Evolutionary conservation across 257 asterid species (phyloP).

Genomic region (Striga asiatica): DNA sequence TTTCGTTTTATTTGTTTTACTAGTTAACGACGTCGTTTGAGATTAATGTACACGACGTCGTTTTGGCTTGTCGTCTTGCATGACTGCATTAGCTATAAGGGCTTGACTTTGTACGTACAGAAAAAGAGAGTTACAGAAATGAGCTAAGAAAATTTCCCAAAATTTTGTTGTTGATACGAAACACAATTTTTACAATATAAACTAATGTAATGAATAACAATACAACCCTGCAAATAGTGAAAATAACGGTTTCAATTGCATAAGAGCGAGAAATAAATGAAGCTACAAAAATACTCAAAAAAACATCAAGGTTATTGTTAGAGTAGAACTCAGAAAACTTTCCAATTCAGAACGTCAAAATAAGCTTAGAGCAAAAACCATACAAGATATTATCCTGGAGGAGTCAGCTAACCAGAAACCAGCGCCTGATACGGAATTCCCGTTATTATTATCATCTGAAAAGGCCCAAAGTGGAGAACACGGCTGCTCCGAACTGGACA

Average conservation of each 20-base stretch:
- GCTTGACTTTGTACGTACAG: too few species aligned
- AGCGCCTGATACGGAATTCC: constrained; percentile 20
- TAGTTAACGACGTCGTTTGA: too few species aligned
- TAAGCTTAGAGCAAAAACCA: constrained; percentile 18
- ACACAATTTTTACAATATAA: constrained; percentile 12
- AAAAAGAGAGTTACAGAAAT: too few species aligned
- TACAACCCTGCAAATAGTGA: not conserved
- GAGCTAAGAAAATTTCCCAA: too few species aligned
- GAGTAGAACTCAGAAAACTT: not conserved
- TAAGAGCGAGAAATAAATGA: not conserved
- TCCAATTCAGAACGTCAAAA: not conserved
- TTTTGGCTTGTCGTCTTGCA: too few species aligned
- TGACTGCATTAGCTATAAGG: too few species aligned
- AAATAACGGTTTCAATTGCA: not conserved
- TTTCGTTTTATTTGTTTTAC: too few species aligned
- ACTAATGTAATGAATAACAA: not conserved
- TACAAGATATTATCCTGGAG: constrained; percentile 42
- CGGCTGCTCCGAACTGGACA: constrained; percentile 55
- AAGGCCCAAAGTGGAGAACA: constrained; percentile 77
- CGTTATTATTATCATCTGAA: constrained; percentile 47
- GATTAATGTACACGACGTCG: too few species aligned
- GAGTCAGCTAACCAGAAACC: constrained; percentile 34
- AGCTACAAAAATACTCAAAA: constrained; percentile 2
- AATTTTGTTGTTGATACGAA: too few species aligned
- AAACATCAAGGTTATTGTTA: not conserved